Evolutionary conservation across 1,284 basidiomycete genomes (phyloP), one percentile per base, ranked within the genome.

Genomic region (Butyriboletus appendiculatus): DNA sequence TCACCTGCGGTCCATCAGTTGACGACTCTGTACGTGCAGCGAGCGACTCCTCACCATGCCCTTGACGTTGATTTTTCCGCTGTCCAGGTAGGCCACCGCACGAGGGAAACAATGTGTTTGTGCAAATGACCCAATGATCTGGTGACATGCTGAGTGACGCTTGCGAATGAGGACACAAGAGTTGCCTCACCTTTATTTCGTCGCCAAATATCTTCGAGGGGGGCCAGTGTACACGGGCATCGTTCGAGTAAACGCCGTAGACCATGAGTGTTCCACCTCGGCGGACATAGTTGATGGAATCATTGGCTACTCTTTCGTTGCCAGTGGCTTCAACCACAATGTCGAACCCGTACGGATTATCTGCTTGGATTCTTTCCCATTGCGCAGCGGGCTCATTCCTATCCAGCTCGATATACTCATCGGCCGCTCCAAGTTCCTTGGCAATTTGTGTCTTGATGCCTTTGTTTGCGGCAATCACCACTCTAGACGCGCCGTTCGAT

Each of bases 241-340:
- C 79, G 67, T 90, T 86, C 58, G 76, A 76, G 62, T 88, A 88
- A 11, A 88, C 85, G 12, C 85, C 85, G 60, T 88, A 87, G 16
- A 88, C 75, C 80, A 88, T 81, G 55, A 90, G 70, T 2, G 81
- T 86, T 16, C 86, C 87, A 24, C 89, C 88, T 54, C 90, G 77
- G 9, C 89, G 78, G 38, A 94, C 91, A 66, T 90, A 91, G 74
- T 91, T 81, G 71, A 94, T 89, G 30, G 86, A 76, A 52, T 89
- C 82, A 63, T 92, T 85, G 35, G 88, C 89, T 42, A 94, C 72
- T 57, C 82, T 82, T 72, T 90, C 88, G 39, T 85, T 82, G 55
- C 91, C 92, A 5, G 92, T 93, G 40, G 90, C 91, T 73, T 94
- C 92, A 56, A 81, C 90, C 39, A 94, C 92, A 26, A 92, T 84